Conservation (phyloP, 805 yeast species). For the Zygoascus biomembranicola region DNA sequence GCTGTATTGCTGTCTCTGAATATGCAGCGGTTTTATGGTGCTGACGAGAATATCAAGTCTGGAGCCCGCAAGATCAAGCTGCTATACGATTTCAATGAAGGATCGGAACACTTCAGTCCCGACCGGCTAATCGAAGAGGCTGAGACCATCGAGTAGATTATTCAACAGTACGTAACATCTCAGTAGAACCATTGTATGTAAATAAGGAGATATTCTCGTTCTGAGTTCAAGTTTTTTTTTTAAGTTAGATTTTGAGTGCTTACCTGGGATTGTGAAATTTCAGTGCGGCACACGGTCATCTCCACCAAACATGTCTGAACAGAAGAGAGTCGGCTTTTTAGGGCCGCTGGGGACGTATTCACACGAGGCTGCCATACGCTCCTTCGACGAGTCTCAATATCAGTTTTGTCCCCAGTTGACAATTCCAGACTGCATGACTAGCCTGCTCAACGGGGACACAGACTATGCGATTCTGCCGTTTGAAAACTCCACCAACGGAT, state of each 20-base stretch:
- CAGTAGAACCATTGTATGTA: no score
- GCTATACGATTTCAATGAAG: constrained; percentile 61
- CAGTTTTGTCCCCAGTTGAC: constrained; percentile 19
- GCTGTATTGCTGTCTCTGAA: constrained; percentile 54
- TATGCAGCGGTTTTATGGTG: constrained; percentile 48
- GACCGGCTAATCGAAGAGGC: constrained; percentile 65
- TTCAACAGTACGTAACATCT: neutral
- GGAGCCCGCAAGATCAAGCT: constrained; percentile 46
- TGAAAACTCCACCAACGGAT: constrained; percentile 93
- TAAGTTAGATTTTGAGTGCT: no score
- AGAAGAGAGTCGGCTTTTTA: constrained; percentile 43
- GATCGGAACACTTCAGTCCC: constrained; percentile 56
- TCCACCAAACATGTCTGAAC: no score
- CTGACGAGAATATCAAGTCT: constrained; percentile 27
- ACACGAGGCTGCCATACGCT: constrained; percentile 48
- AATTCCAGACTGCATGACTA: constrained; percentile 50
- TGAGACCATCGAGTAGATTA: constrained; percentile 50
- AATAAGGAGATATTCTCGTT: no score
- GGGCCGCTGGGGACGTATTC: constrained; percentile 95
- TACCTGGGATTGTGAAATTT: no score
- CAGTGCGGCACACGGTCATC: no score
- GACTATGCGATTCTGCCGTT: constrained; percentile 77
- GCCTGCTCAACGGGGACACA: constrained; percentile 39
- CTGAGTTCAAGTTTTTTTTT: no score
- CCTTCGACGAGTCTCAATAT: constrained; percentile 23